Base-by-base conservation (phyloP, 768 basidiomycete genomes). In the Amanita inopinata region DNA sequence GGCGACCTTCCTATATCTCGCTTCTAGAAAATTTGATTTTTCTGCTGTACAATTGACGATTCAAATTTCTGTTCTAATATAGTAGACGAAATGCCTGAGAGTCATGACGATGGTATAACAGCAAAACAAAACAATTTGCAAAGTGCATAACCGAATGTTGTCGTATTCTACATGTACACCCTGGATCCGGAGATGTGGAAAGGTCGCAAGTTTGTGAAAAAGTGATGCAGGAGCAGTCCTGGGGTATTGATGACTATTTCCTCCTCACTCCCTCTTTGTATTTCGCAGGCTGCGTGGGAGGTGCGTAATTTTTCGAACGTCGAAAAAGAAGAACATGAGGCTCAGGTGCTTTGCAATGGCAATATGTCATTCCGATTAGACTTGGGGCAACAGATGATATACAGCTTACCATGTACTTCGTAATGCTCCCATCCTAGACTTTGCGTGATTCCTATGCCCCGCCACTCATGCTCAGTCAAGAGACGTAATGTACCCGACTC, bases 341-440 rank as follows among this genome's bases (percentile, higher is more conserved):
- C 60, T 90, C 90, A 5, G 91, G 91, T 31, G 86, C 89, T 91
- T 51, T 24, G 42, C 37, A 33, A 23, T 18, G 33, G 18, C 40
- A 27, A 38, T 43, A 48, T 32, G 36, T 40, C 22, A 40, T 11
- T 35, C 10, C 47, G 28, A 9, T n/a, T 33, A 31, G 20, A 15
- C 19, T 30, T 19, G 19, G 24, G 12, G 14, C 19, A 34, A 42
- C 37, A 34, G n/a, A 43, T 38, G 20, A 43, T 39, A 11, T 15
- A 38, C 37, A n/a, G 49, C 71, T 49, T 49, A 83, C 91, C 87
- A 55, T 97, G 93, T n/a, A 93, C 87, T 67, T 93, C 92, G 54
- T 93, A 97, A 54, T 96, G 92, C 56, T 89, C 86, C 92, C 93
- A 98, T 3, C 93, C 93, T 17, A 94, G 68, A 61, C 88, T 92